A percentile compares a stretch with the other conserved stretches of the same genome.
phyloP scores from a whole-genome alignment of 257 asterid genomes.

The Solanum chilense region DNA sequence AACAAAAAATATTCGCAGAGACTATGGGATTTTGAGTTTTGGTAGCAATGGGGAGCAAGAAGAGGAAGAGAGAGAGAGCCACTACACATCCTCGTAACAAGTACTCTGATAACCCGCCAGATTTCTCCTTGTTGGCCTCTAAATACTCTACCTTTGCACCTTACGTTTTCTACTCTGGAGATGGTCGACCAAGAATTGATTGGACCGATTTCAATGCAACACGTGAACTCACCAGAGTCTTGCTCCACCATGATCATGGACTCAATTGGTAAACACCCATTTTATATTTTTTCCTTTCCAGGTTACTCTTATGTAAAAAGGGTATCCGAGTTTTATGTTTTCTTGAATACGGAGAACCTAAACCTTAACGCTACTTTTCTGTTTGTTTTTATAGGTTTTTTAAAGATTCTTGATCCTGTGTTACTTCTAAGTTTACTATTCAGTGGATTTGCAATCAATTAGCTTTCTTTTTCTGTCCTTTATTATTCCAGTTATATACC shows the following conservation, averaged over 20 bases:
- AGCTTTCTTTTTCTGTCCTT: background rate
- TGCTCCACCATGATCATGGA: conserved; percentile 75
- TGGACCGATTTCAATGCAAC: conserved; percentile 97
- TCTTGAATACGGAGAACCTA: background rate
- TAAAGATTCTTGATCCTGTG: background rate
- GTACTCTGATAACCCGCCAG: conserved; percentile 80
- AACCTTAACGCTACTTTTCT: background rate
- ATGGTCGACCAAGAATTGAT: conserved; percentile 73
- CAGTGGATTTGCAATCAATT: background rate
- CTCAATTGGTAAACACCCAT: conserved; percentile 37
- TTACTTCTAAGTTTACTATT: background rate
- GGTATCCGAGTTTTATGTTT: background rate
- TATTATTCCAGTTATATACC: background rate
- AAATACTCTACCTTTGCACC: conserved; percentile 55
- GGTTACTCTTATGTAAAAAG: background rate
- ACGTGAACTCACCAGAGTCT: conserved; percentile 70
- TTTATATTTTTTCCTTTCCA: background rate
- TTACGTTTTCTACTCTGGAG: conserved; percentile 46
- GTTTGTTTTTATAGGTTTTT: background rate
- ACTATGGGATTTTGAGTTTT: background rate
- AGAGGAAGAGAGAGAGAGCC: conserved; percentile 46
- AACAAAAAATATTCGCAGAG: background rate
- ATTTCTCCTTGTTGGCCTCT: conserved; percentile 54
- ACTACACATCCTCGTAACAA: conserved; percentile 60
- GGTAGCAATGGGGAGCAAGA: conserved; percentile 43